Evolutionary conservation across 495 filamentous ascomycete species (phyloP).

Genomic region (Aspergillus affinis): DNA sequence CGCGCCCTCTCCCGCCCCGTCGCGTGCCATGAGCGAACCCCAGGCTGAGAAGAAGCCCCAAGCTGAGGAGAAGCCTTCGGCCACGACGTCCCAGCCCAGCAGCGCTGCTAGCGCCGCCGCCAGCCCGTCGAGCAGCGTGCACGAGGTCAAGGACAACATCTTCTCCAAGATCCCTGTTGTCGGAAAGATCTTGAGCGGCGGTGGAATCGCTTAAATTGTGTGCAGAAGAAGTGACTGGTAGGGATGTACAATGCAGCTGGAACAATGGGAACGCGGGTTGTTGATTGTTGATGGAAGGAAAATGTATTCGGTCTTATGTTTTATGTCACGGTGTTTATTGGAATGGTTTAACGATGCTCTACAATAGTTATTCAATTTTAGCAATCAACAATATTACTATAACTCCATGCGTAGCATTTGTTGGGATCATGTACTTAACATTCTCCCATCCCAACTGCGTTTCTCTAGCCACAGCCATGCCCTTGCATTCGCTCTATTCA

Average conservation of each 20-base stretch:
- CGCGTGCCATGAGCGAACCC: not conserved
- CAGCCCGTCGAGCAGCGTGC: slow-evolving; percentile 4
- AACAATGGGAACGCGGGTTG: not conserved
- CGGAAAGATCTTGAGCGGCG: slow-evolving; percentile 30
- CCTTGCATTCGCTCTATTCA: too few species aligned
- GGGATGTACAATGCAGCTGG: not conserved
- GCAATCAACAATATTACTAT: not conserved
- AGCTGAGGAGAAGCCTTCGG: slow-evolving; percentile 12
- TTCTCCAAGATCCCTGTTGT: slow-evolving; percentile 34
- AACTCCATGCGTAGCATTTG: too few species aligned
- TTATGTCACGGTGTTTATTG: not conserved
- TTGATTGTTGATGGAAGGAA: not conserved
- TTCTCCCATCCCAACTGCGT: too few species aligned
- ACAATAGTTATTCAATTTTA: not conserved
- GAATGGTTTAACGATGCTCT: not conserved
- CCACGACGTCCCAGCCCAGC: slow-evolving; percentile 27
- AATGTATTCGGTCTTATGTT: not conserved
- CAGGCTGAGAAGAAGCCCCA: slow-evolving; percentile 12
- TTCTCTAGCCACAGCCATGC: too few species aligned
- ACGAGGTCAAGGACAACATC: slow-evolving; percentile 22
- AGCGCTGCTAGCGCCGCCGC: slow-evolving; percentile 10
- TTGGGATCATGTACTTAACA: too few species aligned
- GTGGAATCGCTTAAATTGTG: slow-evolving; percentile 10
- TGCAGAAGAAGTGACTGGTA: not conserved
- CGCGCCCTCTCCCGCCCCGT: not conserved